A percentile compares a stretch with the other conserved stretches of the same genome.
Evolutionary conservation across 192 early-diverging fungal species (phyloP).

Genomic region (Backusella parvicylindrica): DNA sequence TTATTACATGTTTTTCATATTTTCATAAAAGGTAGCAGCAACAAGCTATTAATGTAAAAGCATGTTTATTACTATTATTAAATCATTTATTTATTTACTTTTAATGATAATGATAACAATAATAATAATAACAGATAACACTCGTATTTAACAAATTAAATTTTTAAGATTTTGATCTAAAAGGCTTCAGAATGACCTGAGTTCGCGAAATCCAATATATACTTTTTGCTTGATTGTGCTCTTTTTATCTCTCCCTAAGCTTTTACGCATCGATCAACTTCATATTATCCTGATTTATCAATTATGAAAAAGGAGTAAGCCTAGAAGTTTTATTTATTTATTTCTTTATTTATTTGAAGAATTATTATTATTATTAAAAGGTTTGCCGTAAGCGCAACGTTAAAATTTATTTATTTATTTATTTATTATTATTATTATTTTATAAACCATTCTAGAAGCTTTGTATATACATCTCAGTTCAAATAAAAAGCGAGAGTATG

Average conservation of each 20-base stretch:
- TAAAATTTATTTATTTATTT: too few relatives aligned
- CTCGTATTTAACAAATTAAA: background rate
- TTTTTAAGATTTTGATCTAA: background rate
- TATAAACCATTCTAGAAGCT: background rate
- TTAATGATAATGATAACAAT: background rate
- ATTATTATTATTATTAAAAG: background rate
- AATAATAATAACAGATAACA: background rate
- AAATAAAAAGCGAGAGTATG: background rate
- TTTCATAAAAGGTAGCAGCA: background rate
- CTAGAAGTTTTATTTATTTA: background rate
- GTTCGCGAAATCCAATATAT: background rate
- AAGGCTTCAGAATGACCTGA: background rate
- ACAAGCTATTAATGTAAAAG: background rate
- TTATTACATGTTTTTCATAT: background rate
- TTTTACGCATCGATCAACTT: background rate
- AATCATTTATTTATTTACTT: background rate
- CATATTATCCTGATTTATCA: background rate
- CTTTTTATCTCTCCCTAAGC: background rate
- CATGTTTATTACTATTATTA: background rate
- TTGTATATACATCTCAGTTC: background rate
- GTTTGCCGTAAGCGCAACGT: background rate
- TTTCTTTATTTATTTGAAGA: background rate
- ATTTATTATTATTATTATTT: background rate
- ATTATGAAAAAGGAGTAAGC: background rate
- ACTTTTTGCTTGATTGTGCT: background rate